Evolutionary conservation across 2,329 filamentous ascomycete species (phyloP), one percentile per base, ranked within the genome.

Genomic region (Ceratocystis papillata): DNA sequence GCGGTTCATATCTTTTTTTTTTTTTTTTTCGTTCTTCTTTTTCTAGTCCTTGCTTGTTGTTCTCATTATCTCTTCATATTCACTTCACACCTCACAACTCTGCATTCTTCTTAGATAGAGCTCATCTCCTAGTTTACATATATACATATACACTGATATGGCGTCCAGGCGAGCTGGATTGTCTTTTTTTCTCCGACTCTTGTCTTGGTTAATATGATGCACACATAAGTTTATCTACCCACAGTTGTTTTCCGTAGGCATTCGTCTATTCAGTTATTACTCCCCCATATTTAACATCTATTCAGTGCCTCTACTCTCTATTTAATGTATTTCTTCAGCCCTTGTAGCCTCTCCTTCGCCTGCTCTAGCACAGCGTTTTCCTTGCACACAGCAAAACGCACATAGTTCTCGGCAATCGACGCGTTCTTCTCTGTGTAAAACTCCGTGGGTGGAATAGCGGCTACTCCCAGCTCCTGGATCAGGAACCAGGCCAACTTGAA

Each of bases 401-500:
- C 81, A 78, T 95, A 99, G 72, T 97, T 88, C 79, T 96, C 89
- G 0, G 89, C 94, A 71, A 96, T 84, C 72, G 89, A 85, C 33
- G 88, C 85, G 73, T 96, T 96, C 55, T 76, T 78, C 20, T 90
- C 86, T 0, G 93, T 96, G 75, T 96, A 97, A 76, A 99, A 99
- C 76, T 99, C 94, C 0, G 92, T 96, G 0, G 94, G 94, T 20
- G 94, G 94, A 69, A 99, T 96, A 7, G 93, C 92, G 2, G 94
- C 94, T 33, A 99, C 90, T 8, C 94, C 94, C 22, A 99, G 80
- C 78, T 99, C 93, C 75, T 92, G 92, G 76, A 99, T 99, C 71
- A 96, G 77, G 78, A 97, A 97, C 93, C 93, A 99, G 45, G 86
- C 85, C 60, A 99, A 83, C 80, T 96, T 90, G 78, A 97, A 99